Conservation (phyloP, 1,139 yeast genomes). For the Candida tetrigidarum region DNA sequence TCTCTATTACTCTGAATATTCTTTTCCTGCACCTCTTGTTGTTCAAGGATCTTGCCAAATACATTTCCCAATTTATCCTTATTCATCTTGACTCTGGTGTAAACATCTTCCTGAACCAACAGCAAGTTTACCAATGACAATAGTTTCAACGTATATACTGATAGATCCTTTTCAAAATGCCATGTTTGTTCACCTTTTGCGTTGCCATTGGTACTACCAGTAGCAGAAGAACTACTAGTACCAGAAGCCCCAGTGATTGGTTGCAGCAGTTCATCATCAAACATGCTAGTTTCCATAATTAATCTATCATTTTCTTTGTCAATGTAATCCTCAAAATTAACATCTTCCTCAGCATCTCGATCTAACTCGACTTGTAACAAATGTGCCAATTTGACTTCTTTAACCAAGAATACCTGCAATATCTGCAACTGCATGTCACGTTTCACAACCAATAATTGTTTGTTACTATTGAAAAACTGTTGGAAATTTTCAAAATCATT, state of each 20-base stretch:
- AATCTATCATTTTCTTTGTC: conserved; percentile 19
- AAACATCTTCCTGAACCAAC: conserved; percentile 32
- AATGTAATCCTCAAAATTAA: conserved; percentile 47
- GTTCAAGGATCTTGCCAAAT: conserved; percentile 28
- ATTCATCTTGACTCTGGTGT: conserved; percentile 52
- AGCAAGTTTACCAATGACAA: conserved; percentile 46
- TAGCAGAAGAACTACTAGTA: too few relatives aligned
- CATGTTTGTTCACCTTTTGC: conserved; percentile 22
- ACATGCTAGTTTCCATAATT: conserved; percentile 17
- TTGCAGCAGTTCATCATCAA: conserved; percentile 21
- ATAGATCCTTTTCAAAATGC: conserved; percentile 50
- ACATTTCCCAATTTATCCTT: conserved; percentile 49
- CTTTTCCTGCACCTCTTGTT: conserved; percentile 19
- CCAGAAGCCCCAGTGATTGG: neutral
- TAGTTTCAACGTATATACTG: conserved; percentile 55
- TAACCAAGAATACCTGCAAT: conserved; percentile 34
- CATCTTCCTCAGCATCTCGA: conserved; percentile 61
- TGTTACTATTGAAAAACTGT: conserved; percentile 25
- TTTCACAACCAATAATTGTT: conserved; percentile 25
- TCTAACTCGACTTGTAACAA: conserved; percentile 44
- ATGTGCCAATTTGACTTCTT: conserved; percentile 36
- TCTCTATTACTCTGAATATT: conserved; percentile 8
- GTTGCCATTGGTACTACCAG: too few relatives aligned
- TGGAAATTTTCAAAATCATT: conserved; percentile 34
- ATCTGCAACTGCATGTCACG: conserved; percentile 27